Percentiles rank a stretch among this genome's conserved stretches.
Evolutionary conservation across 108 stramenopile species (phyloP).

Genomic region (Nannochloropsis gaditana): DNA sequence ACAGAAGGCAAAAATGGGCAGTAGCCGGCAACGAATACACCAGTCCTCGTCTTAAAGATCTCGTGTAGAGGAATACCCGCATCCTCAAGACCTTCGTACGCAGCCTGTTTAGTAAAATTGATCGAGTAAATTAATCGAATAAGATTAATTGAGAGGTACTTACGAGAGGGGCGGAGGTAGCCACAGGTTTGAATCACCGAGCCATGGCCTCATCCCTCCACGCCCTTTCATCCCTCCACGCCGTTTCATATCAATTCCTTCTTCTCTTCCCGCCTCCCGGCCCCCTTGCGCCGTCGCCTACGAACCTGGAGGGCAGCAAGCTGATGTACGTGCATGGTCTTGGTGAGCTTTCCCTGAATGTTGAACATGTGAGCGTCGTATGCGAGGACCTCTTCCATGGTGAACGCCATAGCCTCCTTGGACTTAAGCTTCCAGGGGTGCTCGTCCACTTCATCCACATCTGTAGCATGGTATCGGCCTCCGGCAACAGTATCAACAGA

Average conservation of each 20-base stretch:
- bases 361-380: conserved; percentile 8
- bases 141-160: background rate
- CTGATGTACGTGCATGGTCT: conserved; percentile 14
- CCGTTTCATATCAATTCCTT: background rate
- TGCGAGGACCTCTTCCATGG: conserved; percentile 2
- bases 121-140: too few relatives aligned
- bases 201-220: too few relatives aligned
- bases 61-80: conserved; percentile 16
- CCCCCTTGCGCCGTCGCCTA: background rate
- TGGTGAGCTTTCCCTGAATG: background rate
- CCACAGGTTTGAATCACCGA: too few relatives aligned
- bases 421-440: conserved; percentile 17
- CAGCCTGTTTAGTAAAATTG: background rate
- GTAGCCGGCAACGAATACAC: background rate
- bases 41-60: background rate
- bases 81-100: conserved; percentile 3
- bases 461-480: conserved; percentile 6
- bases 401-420: conserved; percentile 1
- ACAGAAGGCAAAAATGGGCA: conserved; percentile 7
- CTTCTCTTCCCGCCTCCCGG: background rate
- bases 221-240: too few relatives aligned
- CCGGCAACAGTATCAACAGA: background rate
- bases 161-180: background rate
- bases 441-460: conserved; percentile 10
- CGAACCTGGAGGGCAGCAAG: conserved; percentile 13